Conservation (phyloP, 2,329 filamentous ascomycete genomes). For the Ophiocordyceps australis region DNA sequence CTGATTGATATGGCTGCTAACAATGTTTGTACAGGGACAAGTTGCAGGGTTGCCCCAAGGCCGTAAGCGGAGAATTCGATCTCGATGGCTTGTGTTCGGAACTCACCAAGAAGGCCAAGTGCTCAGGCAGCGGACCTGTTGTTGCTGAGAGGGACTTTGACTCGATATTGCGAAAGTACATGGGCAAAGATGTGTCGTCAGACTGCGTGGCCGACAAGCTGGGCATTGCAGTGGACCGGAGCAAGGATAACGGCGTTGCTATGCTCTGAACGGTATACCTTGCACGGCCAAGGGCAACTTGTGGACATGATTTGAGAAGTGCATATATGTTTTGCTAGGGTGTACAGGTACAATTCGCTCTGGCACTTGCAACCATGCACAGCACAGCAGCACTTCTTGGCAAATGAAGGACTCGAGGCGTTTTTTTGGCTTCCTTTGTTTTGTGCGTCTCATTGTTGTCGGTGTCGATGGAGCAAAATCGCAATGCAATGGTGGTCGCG, state of each 20-base stretch:
- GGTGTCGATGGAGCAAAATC: too few relatives aligned
- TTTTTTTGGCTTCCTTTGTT: too few relatives aligned
- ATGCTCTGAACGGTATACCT: conserved; percentile 4
- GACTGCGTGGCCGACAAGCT: conserved; percentile 26
- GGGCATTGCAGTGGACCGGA: conserved; percentile 31
- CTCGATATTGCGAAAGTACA: conserved; percentile 49
- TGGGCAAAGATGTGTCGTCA: conserved; percentile 23
- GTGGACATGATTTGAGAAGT: too few relatives aligned
- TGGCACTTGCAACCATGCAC: too few relatives aligned
- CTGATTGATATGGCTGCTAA: too few relatives aligned
- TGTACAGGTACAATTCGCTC: too few relatives aligned
- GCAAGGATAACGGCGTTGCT: conserved; percentile 4
- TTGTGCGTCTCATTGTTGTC: too few relatives aligned
- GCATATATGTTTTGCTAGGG: too few relatives aligned
- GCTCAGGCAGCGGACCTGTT: conserved; percentile 77
- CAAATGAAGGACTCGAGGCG: too few relatives aligned
- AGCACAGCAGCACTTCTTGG: too few relatives aligned
- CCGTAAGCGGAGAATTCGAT: conserved; percentile 81
- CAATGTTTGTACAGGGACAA: conserved; percentile 54
- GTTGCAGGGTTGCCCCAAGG: conserved; percentile 69
- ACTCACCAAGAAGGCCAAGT: conserved; percentile 88
- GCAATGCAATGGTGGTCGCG: too few relatives aligned
- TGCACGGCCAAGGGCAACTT: too few relatives aligned
- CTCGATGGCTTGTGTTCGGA: conserved; percentile 86
- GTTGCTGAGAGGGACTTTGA: conserved; percentile 84